Evolutionary conservation across 306 rosid species (phyloP).

Genomic region (Casuarina glauca): DNA sequence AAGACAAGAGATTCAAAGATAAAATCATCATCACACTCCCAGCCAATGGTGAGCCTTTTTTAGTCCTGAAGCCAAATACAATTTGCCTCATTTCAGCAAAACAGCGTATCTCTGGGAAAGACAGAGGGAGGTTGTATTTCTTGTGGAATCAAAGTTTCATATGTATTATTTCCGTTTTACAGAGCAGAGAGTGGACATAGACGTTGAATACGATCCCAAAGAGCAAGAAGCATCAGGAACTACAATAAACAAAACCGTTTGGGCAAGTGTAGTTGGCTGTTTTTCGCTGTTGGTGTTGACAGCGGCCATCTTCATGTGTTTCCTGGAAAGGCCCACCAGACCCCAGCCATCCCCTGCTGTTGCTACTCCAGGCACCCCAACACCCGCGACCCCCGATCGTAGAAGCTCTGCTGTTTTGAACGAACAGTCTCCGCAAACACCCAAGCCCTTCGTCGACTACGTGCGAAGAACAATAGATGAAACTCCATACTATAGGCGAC

Average conservation of each 20-base stretch:
- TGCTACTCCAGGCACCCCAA: constrained; percentile 39
- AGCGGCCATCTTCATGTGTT: constrained; percentile 27
- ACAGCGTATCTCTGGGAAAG: not conserved
- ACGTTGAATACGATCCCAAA: constrained; percentile 49
- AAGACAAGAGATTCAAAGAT: constrained; percentile 57
- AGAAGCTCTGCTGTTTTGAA: constrained; percentile 38
- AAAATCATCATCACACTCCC: constrained; percentile 72
- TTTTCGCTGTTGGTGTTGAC: constrained; percentile 41
- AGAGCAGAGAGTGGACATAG: constrained; percentile 82
- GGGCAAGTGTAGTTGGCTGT: constrained; percentile 49
- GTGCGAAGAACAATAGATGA: constrained; percentile 92
- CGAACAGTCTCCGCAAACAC: constrained; percentile 81
- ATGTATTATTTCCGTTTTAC: constrained; percentile 29
- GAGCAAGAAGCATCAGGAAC: constrained; percentile 34
- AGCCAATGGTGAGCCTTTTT: constrained; percentile 55
- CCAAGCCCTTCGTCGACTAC: constrained; percentile 90
- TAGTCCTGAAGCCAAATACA: constrained; percentile 22
- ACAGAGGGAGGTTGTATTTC: not conserved
- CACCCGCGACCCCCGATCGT: constrained; percentile 61
- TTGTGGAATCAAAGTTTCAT: constrained; percentile 2
- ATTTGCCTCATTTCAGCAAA: constrained; percentile 8
- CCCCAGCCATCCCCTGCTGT: constrained; percentile 37
- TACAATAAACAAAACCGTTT: constrained; percentile 25
- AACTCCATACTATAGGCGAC: constrained; percentile 83
- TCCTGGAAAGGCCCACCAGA: constrained; percentile 51